These are phyloP conservation scores for Pestalotiopsis fici DNA, from an alignment of 2,329 filamentous ascomycete species.

Conservation along the genomic window DNA sequence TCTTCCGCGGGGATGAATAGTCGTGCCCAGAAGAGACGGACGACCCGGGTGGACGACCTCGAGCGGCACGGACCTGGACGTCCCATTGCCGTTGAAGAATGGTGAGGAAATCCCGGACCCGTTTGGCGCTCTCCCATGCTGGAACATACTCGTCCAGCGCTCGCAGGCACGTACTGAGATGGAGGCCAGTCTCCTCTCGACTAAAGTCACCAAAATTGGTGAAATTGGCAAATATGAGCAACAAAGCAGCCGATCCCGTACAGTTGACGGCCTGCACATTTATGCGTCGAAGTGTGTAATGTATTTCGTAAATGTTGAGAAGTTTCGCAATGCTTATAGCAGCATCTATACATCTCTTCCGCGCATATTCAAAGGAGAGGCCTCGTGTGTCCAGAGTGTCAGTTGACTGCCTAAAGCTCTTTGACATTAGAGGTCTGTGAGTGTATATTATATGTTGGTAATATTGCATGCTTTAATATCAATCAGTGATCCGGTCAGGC, in stretches of 20 bases:
- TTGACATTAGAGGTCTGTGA: conserved; percentile 11
- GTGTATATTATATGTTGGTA: conserved; percentile 12
- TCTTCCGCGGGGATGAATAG: neutral
- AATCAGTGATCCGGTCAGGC: neutral
- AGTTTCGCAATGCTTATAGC: conserved; percentile 21
- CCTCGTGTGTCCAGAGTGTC: neutral
- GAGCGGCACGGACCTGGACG: neutral
- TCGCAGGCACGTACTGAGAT: conserved; percentile 16
- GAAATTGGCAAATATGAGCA: conserved; percentile 16
- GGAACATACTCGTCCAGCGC: conserved; percentile 17
- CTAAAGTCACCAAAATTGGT: conserved; percentile 10
- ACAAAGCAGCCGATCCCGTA: conserved; percentile 16
- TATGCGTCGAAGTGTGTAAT: conserved; percentile 14
- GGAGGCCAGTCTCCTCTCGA: conserved; percentile 11
- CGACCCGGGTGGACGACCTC: neutral
- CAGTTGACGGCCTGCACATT: conserved; percentile 17
- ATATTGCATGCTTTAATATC: conserved; percentile 9
- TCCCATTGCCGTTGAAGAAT: conserved; percentile 14
- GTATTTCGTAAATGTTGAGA: conserved; percentile 14
- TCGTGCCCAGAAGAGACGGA: neutral
- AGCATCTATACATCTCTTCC: conserved; percentile 17
- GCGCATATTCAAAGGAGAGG: neutral
- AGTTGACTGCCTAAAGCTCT: neutral
- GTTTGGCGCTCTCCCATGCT: conserved; percentile 17
- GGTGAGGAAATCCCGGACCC: conserved; percentile 13